Conservation (phyloP, 2,329 filamentous ascomycete species). For the Clonostachys rhizophaga region DNA sequence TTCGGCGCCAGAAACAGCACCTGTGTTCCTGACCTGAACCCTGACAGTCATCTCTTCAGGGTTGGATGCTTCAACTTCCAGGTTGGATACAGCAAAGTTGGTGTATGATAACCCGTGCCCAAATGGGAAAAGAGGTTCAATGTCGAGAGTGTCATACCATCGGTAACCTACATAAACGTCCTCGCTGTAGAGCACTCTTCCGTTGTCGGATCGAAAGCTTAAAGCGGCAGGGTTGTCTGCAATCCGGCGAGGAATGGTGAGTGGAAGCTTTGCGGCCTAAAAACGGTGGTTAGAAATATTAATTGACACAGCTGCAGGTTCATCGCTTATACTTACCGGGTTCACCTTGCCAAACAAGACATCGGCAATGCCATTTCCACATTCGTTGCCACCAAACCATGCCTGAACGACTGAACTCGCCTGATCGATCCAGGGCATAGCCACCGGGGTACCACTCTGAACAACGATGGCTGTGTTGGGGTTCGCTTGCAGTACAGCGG, state of each 20-base stretch:
- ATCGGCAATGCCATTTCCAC: conserved; percentile 10
- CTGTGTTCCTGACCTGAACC: conserved; percentile 53
- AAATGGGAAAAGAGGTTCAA: conserved; percentile 56
- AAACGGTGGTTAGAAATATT: too few species aligned
- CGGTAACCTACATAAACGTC: conserved; percentile 70
- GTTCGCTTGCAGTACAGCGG: conserved; percentile 61
- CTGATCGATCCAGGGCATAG: conserved; percentile 62
- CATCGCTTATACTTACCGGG: conserved; percentile 4
- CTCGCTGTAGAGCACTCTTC: conserved; percentile 64
- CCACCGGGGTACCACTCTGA: conserved; percentile 71
- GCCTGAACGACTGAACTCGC: conserved; percentile 42
- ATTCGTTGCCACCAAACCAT: conserved; percentile 9
- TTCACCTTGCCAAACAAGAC: conserved; percentile 7
- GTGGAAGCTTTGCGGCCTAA: conserved; percentile 52
- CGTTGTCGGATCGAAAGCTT: conserved; percentile 59
- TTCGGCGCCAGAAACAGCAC: conserved; percentile 45
- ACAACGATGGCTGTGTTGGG: conserved; percentile 68
- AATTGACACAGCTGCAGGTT: conserved; percentile 36
- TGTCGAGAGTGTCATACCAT: conserved; percentile 50
- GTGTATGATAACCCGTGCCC: conserved; percentile 67
- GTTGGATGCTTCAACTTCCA: conserved; percentile 31
- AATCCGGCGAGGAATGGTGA: conserved; percentile 56
- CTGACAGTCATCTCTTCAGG: background rate
- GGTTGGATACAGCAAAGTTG: conserved; percentile 34
- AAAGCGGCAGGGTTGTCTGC: conserved; percentile 65